phyloP scores from a whole-genome alignment of 2,329 filamentous ascomycete species.

The Monilinia aucupariae region DNA sequence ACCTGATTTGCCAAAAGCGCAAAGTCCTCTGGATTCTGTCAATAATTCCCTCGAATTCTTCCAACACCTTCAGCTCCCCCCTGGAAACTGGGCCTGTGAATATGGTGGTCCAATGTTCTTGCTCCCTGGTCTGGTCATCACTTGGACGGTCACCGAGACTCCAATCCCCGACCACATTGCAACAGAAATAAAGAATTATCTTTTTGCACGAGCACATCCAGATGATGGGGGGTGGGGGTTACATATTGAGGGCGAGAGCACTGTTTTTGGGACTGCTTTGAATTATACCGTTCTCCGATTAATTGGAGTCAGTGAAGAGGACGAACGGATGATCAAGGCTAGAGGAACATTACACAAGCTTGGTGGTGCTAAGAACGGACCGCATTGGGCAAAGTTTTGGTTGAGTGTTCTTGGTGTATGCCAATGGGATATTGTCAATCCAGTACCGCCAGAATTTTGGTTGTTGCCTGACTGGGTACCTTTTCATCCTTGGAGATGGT shows the following conservation, averaged over 20 bases:
- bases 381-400: slow-evolving; percentile 98
- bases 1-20: slow-evolving; percentile 64
- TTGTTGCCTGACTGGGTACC: slow-evolving; percentile 86
- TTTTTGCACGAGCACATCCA: slow-evolving; percentile 71
- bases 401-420: slow-evolving; percentile 76
- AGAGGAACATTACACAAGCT: slow-evolving; percentile 75
- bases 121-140: slow-evolving; percentile 75
- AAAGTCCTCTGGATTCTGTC: slow-evolving; percentile 70
- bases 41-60: slow-evolving; percentile 84
- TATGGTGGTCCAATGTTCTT: slow-evolving; percentile 98
- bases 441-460: slow-evolving; percentile 90
- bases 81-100: slow-evolving; percentile 94
- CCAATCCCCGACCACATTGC: slow-evolving; percentile 74
- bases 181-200: slow-evolving; percentile 88
- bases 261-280: slow-evolving; percentile 81
- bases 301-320: slow-evolving; percentile 76
- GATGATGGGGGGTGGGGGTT: slow-evolving; percentile 96
- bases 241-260: slow-evolving; percentile 89
- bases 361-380: slow-evolving; percentile 75
- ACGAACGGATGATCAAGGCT: slow-evolving; percentile 80
- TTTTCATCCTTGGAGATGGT: slow-evolving; percentile 89
- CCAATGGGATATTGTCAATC: slow-evolving; percentile 90
- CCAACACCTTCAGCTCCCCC: slow-evolving; percentile 78
- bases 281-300: slow-evolving; percentile 81
- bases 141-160: slow-evolving; percentile 85